These are phyloP conservation scores for Eucalyptus curtisii DNA, from an alignment of 345 rosid species.

Conservation along the genomic window DNA sequence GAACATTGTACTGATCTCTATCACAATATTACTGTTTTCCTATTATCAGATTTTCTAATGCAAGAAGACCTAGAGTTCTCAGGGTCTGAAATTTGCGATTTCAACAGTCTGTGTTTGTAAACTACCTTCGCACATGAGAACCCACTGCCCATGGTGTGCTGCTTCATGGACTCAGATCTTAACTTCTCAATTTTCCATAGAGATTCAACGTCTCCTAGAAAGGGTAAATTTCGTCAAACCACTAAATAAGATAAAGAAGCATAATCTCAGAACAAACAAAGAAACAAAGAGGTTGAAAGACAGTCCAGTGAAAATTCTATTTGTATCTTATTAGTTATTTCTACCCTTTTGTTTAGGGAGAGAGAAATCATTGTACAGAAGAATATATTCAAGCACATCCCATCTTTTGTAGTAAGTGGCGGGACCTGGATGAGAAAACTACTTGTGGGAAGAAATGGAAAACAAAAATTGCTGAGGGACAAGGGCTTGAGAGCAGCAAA, in stretches of 20 bases:
- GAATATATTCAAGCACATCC: neutral
- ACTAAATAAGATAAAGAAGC: neutral
- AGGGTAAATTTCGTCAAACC: neutral
- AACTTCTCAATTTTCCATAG: conserved; percentile 67
- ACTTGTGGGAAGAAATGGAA: neutral
- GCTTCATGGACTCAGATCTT: conserved; percentile 56
- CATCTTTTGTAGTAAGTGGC: neutral
- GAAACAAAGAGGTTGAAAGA: neutral
- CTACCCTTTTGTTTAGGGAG: neutral
- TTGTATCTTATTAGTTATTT: neutral
- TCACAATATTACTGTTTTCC: neutral
- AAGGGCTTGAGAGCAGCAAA: neutral
- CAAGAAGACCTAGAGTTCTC: neutral
- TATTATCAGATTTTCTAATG: neutral
- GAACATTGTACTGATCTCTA: neutral
- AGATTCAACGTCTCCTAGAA: conserved; percentile 53
- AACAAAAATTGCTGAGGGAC: neutral
- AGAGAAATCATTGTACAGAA: neutral
- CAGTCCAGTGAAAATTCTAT: neutral
- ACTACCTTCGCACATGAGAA: conserved; percentile 79
- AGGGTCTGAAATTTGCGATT: neutral
- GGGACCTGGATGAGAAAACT: neutral
- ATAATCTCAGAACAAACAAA: neutral
- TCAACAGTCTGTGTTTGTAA: neutral
- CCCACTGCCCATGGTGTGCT: conserved; percentile 43